Base-by-base conservation (phyloP, 2,329 filamentous ascomycete species). In the Mycosphaerella arachidis region DNA sequence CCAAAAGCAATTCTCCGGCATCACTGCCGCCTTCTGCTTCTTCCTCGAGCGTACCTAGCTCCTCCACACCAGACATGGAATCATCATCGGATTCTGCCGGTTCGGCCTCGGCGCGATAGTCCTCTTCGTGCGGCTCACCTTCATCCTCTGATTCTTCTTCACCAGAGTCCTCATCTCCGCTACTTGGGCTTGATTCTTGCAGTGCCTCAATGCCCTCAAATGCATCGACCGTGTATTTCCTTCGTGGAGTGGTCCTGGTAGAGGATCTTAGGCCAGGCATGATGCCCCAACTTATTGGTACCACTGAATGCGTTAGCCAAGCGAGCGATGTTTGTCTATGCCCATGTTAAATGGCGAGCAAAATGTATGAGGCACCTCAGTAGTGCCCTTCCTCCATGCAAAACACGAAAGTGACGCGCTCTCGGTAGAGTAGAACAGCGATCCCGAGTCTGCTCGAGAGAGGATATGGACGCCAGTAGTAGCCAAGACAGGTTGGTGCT, bases 1-100 rank as follows among this genome's bases (percentile, higher is more conserved):
- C 68, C 24, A 68, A 70, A 56, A 76, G 73, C 29, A 74, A 70
- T 20, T 77, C 75, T 58, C 73, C 70, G 35, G 69, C 72, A 64
- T 73, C 66, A 64, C 72, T 68, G 60, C 68, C 70, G 51, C 61
- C 67, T 55, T 72, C 67, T 58, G 68, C 66, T 58, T 69, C 66
- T 55, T 70, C 68, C 62, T 72, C 68, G 58, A 60, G 50, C 16
- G 53, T 13, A 7, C 59, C 63, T 20, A 61, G 24, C 27, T 61
- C 63, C n/a, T 73, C 70, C 58, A 72, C 68, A 60, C 75, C 81
- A 57, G 66, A 68, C 64, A 66, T 64, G 7, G 59, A 63, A 40
- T 65, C 71, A 58, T 76, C 60, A 27, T 70, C 68, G 56, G 70
- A 64, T 27, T 52, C 60, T 16, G 55, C 43, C 24, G 60, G 52